phyloP scores from a whole-genome alignment of 1,139 yeast genomes.

The Pichia sp. region DNA sequence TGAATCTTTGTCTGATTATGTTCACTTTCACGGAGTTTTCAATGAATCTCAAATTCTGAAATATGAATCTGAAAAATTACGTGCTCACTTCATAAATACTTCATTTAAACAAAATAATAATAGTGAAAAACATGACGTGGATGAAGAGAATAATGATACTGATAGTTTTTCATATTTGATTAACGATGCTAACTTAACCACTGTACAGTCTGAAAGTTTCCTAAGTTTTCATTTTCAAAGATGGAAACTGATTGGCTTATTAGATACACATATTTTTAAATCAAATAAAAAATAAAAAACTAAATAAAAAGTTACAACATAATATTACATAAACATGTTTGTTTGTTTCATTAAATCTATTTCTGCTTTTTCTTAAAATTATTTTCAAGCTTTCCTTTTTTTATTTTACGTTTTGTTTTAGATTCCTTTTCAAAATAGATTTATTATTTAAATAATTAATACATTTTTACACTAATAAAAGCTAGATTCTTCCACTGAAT shows the following conservation, averaged over 20 bases:
- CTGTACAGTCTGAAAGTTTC: conserved; percentile 19
- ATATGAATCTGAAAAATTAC: conserved; percentile 8
- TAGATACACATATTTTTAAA: conserved; percentile 21
- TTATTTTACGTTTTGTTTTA: not conserved
- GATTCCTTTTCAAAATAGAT: not conserved
- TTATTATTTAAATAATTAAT: not conserved
- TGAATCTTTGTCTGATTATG: conserved; percentile 16
- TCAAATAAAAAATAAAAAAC: not conserved
- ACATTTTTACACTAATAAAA: not conserved
- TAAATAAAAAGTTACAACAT: not conserved
- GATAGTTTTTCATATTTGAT: not conserved
- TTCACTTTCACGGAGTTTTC: conserved; percentile 16
- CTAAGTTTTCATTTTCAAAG: conserved; percentile 20
- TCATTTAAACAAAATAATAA: not conserved
- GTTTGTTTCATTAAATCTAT: not conserved
- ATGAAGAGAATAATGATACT: not conserved
- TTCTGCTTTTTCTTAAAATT: not conserved
- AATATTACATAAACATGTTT: not conserved
- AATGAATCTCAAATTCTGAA: conserved; percentile 8
- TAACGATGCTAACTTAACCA: conserved; percentile 10
- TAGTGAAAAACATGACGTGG: not conserved
- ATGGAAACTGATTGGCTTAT: conserved; percentile 19
- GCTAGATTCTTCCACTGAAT: not conserved
- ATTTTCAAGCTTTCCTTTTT: not conserved
- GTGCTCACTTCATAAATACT: not conserved